Conservation (phyloP, 2,329 filamentous ascomycete species). For the Lasiodiplodia sp. region DNA sequence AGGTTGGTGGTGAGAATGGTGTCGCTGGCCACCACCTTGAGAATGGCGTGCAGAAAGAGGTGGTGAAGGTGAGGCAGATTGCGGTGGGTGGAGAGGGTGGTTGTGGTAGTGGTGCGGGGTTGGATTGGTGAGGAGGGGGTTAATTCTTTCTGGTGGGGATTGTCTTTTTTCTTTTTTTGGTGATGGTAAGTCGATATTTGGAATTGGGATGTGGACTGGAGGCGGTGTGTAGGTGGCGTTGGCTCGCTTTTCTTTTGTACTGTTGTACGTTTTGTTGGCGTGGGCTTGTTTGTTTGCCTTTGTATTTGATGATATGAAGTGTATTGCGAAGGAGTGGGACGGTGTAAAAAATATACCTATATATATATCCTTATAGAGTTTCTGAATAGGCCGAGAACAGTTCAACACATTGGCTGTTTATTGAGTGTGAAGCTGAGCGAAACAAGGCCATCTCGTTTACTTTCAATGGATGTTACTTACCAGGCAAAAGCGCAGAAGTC, state of each 20-base stretch:
- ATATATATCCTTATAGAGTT: background rate
- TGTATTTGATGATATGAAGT: background rate
- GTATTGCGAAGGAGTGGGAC: background rate
- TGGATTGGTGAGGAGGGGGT: conserved; percentile 52
- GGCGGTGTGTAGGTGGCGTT: too few relatives aligned
- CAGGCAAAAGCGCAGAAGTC: too few relatives aligned
- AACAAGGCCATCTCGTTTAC: too few relatives aligned
- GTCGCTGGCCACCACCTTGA: conserved; percentile 47
- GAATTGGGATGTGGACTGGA: too few relatives aligned
- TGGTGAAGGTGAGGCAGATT: conserved; percentile 53
- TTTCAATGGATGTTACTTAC: too few relatives aligned
- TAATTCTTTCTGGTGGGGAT: too few relatives aligned
- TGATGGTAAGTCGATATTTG: too few relatives aligned
- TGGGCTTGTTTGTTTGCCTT: background rate
- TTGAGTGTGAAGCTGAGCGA: too few relatives aligned
- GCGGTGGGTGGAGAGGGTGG: conserved; percentile 56
- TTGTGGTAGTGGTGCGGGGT: conserved; percentile 38
- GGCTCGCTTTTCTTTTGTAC: too few relatives aligned
- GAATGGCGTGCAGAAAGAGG: conserved; percentile 50
- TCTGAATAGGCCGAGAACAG: background rate
- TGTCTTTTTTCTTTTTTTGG: too few relatives aligned
- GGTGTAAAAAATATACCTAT: background rate
- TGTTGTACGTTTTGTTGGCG: too few relatives aligned
- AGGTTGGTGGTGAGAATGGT: conserved; percentile 32
- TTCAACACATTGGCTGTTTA: too few relatives aligned